A percentile compares a stretch with the other conserved stretches of the same genome.
Evolutionary conservation across 805 yeast species (phyloP).

Genomic region (Yarrowia sp.): DNA sequence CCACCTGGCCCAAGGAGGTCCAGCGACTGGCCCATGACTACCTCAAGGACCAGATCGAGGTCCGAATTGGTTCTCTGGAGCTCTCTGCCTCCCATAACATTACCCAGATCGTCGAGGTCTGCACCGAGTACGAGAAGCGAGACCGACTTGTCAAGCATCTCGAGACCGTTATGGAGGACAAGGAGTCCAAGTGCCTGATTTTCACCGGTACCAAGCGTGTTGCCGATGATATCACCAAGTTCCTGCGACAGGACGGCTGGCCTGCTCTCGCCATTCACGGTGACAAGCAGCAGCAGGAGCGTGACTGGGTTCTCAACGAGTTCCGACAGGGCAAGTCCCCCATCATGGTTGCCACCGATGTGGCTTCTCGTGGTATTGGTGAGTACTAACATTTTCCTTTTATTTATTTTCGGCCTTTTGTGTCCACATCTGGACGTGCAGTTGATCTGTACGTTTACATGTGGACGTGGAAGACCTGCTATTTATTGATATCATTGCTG

Average conservation of each 20-base stretch:
- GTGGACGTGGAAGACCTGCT: not conserved
- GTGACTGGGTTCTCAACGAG: conserved; percentile 97
- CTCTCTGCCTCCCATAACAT: conserved; percentile 95
- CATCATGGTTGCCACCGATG: conserved; percentile 98
- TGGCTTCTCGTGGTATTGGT: conserved; percentile 99
- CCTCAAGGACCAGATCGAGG: conserved; percentile 90
- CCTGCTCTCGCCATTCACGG: conserved; percentile 99
- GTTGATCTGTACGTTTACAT: not conserved
- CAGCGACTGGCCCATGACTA: conserved; percentile 90
- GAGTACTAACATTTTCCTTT: conserved; percentile 48
- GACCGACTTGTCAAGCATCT: conserved; percentile 82
- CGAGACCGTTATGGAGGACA: conserved; percentile 67
- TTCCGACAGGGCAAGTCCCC: conserved; percentile 91
- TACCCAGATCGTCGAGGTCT: conserved; percentile 88
- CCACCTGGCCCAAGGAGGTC: conserved; percentile 99
- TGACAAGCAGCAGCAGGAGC: conserved; percentile 95
- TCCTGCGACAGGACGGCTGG: conserved; percentile 95
- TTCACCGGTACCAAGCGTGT: conserved; percentile 97
- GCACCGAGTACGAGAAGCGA: conserved; percentile 89
- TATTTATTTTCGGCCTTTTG: not conserved
- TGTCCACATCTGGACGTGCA: not conserved
- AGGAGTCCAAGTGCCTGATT: conserved; percentile 74
- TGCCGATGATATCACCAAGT: conserved; percentile 92
- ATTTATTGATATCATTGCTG: conserved; percentile 17
- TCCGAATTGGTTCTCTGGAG: conserved; percentile 92